Evolutionary conservation across 148 eudicot genomes (phyloP).

Genomic region (Salicornia ramosissima): DNA sequence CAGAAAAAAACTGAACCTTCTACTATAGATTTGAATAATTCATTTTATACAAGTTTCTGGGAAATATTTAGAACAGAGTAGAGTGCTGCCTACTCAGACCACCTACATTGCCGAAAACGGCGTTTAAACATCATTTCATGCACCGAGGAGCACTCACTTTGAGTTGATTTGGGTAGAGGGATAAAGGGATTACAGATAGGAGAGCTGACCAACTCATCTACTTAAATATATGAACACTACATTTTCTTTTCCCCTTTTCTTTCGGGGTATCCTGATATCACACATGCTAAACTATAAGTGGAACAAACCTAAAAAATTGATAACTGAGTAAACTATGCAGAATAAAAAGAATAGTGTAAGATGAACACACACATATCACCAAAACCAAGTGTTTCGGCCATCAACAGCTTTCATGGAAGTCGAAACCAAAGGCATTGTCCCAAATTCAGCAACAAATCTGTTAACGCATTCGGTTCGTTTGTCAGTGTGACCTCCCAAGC

Average conservation of each 20-base stretch:
- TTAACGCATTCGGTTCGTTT: constrained; percentile 65
- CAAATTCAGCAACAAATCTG: constrained; percentile 54
- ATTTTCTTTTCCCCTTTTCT: background rate
- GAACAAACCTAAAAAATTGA: constrained; percentile 14
- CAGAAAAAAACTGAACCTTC: constrained; percentile 11
- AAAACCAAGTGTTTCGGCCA: constrained; percentile 70
- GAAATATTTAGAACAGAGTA: constrained; percentile 8
- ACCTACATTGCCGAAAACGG: background rate
- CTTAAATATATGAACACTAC: constrained; percentile 1
- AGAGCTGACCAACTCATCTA: background rate
- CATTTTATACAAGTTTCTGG: constrained; percentile 11
- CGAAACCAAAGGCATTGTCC: constrained; percentile 73
- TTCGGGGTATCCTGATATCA: background rate
- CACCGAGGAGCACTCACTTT: background rate
- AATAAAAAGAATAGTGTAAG: constrained; percentile 3
- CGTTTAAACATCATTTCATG: background rate
- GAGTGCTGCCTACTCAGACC: constrained; percentile 2
- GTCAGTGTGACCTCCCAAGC: constrained; percentile 74
- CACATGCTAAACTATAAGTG: constrained; percentile 12
- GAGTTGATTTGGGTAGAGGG: background rate
- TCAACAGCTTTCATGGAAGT: constrained; percentile 73
- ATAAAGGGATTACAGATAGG: background rate
- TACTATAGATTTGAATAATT: background rate
- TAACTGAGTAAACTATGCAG: constrained; percentile 8
- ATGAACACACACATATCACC: constrained; percentile 43